Conservation (phyloP, 345 rosid genomes). For the Gossypioides kirkii region DNA sequence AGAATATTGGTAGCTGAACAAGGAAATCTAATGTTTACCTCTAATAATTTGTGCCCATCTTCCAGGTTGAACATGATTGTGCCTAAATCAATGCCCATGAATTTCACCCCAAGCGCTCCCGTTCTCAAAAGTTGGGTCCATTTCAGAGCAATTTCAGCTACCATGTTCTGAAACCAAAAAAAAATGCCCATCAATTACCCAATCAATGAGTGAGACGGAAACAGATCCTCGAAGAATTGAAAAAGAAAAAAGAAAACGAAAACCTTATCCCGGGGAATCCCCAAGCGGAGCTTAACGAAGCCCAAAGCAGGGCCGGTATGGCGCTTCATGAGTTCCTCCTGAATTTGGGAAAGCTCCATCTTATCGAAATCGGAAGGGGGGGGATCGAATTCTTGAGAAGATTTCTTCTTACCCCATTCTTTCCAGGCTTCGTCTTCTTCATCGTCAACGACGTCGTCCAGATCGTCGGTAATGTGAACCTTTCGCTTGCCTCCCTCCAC, state of each 20-base stretch:
- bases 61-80: constrained; percentile 83
- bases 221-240: background rate
- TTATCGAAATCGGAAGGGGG: constrained; percentile 60
- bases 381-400: constrained; percentile 39
- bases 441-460: constrained; percentile 74
- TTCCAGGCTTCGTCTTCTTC: constrained; percentile 95
- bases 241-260: background rate
- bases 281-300: constrained; percentile 82
- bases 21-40: constrained; percentile 30
- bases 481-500: constrained; percentile 51
- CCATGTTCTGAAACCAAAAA: constrained; percentile 43
- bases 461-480: constrained; percentile 79
- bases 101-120: constrained; percentile 62
- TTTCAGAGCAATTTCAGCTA: constrained; percentile 58
- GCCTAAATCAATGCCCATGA: constrained; percentile 60
- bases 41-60: constrained; percentile 49
- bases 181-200: background rate
- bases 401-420: constrained; percentile 68
- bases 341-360: constrained; percentile 56
- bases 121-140: constrained; percentile 76
- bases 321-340: constrained; percentile 56
- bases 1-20: background rate
- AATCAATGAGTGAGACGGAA: background rate
- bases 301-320: constrained; percentile 63
- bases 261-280: constrained; percentile 59